Conservation (phyloP, 2,329 filamentous ascomycete genomes). For the Pseudogymnoascus sp. region DNA sequence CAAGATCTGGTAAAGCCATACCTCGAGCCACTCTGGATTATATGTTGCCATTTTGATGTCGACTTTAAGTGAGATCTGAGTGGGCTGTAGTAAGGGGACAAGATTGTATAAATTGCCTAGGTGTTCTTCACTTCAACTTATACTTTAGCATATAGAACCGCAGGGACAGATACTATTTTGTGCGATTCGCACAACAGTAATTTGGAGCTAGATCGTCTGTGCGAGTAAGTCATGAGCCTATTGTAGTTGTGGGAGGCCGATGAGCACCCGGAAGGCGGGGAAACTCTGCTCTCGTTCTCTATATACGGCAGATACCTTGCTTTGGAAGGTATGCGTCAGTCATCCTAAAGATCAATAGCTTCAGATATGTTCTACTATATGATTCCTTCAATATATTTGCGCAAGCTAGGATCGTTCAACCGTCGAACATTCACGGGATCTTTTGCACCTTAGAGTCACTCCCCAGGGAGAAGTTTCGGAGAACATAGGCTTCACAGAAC, state of each 20-base stretch:
- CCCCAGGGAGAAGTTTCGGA: too few relatives aligned
- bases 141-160: not conserved
- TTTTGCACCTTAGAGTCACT: not conserved
- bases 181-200: not conserved
- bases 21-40: constrained; percentile 20
- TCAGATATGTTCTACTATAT: not conserved
- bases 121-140: not conserved
- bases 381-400: not conserved
- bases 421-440: not conserved
- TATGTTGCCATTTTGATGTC: constrained; percentile 15
- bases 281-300: not conserved
- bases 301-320: not conserved
- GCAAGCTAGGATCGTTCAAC: not conserved
- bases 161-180: not conserved
- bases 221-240: not conserved
- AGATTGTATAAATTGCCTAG: not conserved
- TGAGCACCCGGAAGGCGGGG: not conserved
- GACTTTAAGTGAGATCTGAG: not conserved
- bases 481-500: too few relatives aligned
- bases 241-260: not conserved
- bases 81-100: not conserved
- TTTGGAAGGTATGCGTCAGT: not conserved
- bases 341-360: not conserved
- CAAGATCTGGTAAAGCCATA: constrained; percentile 3
- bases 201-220: not conserved